These are phyloP conservation scores for Rosa lucieae DNA, from an alignment of 306 rosid genomes.

Conservation along the genomic window DNA sequence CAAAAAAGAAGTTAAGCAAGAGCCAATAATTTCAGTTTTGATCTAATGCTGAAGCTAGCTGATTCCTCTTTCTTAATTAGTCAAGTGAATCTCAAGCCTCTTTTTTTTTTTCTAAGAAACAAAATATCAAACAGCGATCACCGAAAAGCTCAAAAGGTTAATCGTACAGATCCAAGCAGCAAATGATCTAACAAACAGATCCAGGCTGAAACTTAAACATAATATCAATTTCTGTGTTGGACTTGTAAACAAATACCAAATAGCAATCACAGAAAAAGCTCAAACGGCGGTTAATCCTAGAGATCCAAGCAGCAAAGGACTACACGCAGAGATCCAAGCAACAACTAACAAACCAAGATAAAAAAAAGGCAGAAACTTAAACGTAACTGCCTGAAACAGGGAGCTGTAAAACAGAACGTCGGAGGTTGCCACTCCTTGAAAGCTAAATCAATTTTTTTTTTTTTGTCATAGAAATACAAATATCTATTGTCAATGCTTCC, in stretches of 20 bases:
- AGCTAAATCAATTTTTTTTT: too few relatives aligned
- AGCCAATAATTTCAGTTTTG: background rate
- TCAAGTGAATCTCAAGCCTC: background rate
- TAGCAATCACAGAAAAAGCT: background rate
- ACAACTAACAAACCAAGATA: background rate
- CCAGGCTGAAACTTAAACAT: background rate
- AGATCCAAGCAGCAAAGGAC: constrained; percentile 10
- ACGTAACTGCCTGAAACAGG: background rate
- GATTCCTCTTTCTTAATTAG: background rate
- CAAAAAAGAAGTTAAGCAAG: background rate
- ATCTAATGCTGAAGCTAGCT: background rate
- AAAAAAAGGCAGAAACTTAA: background rate
- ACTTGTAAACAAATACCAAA: background rate
- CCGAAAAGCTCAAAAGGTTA: background rate
- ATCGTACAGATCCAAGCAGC: constrained; percentile 11
- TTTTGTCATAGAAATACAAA: background rate
- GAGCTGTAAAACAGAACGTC: background rate
- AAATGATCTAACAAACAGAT: background rate
- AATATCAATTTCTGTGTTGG: background rate
- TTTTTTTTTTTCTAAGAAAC: background rate
- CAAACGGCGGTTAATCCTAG: background rate
- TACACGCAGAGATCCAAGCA: background rate
- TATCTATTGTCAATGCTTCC: background rate
- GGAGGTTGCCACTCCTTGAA: background rate
- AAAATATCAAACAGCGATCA: background rate